Conservation (phyloP, 768 basidiomycete genomes). For the Trametes maxima region DNA sequence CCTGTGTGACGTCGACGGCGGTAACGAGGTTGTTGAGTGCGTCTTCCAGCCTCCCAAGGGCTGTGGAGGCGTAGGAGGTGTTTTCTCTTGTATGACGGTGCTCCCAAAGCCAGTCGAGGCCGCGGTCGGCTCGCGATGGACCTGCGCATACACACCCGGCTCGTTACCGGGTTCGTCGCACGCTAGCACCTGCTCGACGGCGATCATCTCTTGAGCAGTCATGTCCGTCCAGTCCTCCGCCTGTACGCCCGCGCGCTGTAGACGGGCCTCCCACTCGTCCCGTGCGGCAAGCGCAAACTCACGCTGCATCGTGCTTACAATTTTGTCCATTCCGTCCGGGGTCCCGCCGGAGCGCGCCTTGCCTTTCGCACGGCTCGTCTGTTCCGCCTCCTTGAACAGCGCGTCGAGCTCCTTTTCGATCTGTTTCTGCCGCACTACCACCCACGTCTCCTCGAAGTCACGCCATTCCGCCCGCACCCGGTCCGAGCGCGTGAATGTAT, state of each 20-base stretch:
- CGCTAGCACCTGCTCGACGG: slow-evolving; percentile 17
- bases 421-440: slow-evolving; percentile 7
- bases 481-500: slow-evolving; percentile 15
- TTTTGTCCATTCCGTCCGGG: slow-evolving; percentile 4
- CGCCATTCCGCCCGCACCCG: slow-evolving; percentile 16
- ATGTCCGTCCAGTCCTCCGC: slow-evolving; percentile 25
- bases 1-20: not conserved
- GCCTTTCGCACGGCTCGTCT: slow-evolving; percentile 10
- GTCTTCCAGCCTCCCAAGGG: not conserved
- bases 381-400: slow-evolving; percentile 12
- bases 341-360: slow-evolving; percentile 2
- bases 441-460: slow-evolving; percentile 17
- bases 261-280: slow-evolving; percentile 20
- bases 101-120: not conserved
- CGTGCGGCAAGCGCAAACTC: slow-evolving; percentile 17
- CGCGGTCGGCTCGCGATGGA: not conserved
- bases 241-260: slow-evolving; percentile 15
- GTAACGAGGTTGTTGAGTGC: not conserved
- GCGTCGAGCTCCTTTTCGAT: slow-evolving; percentile 8
- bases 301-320: slow-evolving; percentile 13
- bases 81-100: not conserved
- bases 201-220: slow-evolving; percentile 17
- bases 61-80: not conserved
- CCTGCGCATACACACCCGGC: slow-evolving; percentile 1
- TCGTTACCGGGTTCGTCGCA: slow-evolving; percentile 17